Base-by-base conservation (phyloP, 495 filamentous ascomycete genomes). In the Cryomyces antarcticus region DNA sequence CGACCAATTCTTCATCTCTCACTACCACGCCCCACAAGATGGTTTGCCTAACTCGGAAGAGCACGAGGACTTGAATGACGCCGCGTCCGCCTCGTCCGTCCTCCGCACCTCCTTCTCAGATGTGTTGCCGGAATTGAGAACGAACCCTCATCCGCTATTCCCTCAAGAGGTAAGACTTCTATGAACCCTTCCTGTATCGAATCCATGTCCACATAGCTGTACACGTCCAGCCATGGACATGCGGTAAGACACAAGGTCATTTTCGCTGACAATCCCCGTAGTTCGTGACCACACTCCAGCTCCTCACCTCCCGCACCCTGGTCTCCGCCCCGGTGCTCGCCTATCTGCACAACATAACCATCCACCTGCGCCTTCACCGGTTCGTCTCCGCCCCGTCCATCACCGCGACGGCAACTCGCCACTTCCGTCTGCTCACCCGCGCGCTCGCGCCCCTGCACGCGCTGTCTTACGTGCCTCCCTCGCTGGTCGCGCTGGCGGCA, bases 1-100 rank as follows among this genome's bases (percentile, higher is more conserved):
- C 54, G 86, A 95, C 43, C 72, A 81, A 49, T 74, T 96, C 46
- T 82, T 87, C 53, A 74, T 97, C 12, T 87, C 84, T 0, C 85
- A 95, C 58, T 82, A 75, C 60, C 86, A 97, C 53, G 67, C 77
- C 31, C 64, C 70, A 4, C 70, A 75, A 11, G 75, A 86, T 55
- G 82, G 77, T 0, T 79, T 80, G 43, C 65, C 70, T 1, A 75
- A 88, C 46, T 56, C 82, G 2, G 79, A 89, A 49, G 73, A 78
- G 17, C 62, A 57, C 41, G 58, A 36, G 33, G 33, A 36, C 9
- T 36, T 9, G 33, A 3, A 36, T 13, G 33, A 36, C 3, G 33
- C 33, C 9, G 1, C 33, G 2, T 36, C 33, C 9, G 33, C 33
- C 9, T 36, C 33, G 33, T 36, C 33, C 33, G 12, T 36, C 12